A percentile compares a stretch with the other conserved stretches of the same genome.
phyloP scores from a whole-genome alignment of 169 alveolate species.

The Perkinsus olseni region DNA sequence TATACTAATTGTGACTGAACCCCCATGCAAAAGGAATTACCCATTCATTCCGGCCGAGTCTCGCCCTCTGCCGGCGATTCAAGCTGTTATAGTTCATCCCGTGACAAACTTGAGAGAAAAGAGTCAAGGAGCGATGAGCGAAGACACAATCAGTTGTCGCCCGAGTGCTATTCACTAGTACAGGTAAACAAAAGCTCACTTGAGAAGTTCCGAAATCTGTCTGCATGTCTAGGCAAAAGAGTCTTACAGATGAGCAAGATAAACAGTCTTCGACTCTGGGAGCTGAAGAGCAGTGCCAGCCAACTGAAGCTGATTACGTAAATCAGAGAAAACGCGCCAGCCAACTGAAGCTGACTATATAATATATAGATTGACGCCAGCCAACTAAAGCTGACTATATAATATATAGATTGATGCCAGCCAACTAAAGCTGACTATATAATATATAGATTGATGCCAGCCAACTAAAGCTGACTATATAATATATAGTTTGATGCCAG shows the following conservation, averaged over 20 bases:
- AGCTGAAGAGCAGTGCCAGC: not conserved
- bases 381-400: not conserved
- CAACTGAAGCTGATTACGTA: not conserved
- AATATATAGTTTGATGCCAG: not conserved
- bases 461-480: not conserved
- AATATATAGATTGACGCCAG: not conserved
- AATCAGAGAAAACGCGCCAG: not conserved
- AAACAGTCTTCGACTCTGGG: not conserved
- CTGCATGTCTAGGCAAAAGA: too few relatives aligned
- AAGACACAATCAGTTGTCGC: too few relatives aligned
- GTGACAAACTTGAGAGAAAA: not conserved
- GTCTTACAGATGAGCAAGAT: too few relatives aligned
- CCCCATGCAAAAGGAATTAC: not conserved
- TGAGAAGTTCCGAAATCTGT: too few relatives aligned
- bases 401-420: not conserved
- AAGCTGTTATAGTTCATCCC: not conserved
- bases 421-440: not conserved
- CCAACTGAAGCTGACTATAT: not conserved
- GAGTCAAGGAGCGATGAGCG: not conserved
- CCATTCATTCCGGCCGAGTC: not conserved
- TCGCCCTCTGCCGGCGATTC: not conserved
- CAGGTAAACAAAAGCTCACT: too few relatives aligned
- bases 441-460: not conserved
- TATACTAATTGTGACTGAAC: not conserved
- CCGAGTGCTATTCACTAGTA: too few relatives aligned